Evolutionary conservation across 352 stramenopile genomes (phyloP).

Genomic region (Phytophthora agathidicida): DNA sequence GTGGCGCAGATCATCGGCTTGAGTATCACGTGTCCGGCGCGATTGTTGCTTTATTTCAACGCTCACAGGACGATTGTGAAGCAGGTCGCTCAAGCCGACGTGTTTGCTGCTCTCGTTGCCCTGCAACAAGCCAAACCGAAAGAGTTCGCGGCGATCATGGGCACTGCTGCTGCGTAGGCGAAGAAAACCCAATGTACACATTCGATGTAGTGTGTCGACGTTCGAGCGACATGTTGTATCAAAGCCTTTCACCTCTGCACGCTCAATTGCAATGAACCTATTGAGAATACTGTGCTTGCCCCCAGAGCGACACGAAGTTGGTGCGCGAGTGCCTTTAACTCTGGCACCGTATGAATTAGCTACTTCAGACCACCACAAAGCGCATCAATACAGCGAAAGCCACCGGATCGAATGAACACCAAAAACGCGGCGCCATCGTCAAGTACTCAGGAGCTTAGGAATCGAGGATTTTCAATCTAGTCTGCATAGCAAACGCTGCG

Average conservation of each 20-base stretch:
- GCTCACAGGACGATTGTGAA: slow-evolving; percentile 16
- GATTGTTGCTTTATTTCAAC: slow-evolving; percentile 27
- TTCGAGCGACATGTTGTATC: neutral
- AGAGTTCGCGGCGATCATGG: slow-evolving; percentile 33
- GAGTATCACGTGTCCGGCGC: slow-evolving; percentile 23
- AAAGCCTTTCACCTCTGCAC: neutral
- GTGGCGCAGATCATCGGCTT: slow-evolving; percentile 28
- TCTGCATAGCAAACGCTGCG: too few species aligned
- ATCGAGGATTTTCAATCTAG: too few species aligned
- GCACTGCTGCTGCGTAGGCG: slow-evolving; percentile 5
- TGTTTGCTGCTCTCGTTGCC: slow-evolving; percentile 16
- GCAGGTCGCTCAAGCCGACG: slow-evolving; percentile 19
- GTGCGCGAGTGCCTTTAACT: too few species aligned
- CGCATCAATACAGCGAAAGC: too few species aligned
- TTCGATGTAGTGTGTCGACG: neutral
- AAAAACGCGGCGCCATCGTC: too few species aligned
- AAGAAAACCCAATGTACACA: too few species aligned
- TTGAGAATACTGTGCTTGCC: neutral
- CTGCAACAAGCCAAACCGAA: slow-evolving; percentile 20
- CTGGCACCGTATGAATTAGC: too few species aligned
- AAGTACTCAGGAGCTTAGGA: too few species aligned
- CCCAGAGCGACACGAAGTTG: neutral
- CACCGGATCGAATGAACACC: too few species aligned
- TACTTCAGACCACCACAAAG: too few species aligned
- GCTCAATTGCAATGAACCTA: neutral